These are phyloP conservation scores for Hansenula lynferdii DNA, from an alignment of 1,139 yeast genomes.

Conservation along the genomic window DNA sequence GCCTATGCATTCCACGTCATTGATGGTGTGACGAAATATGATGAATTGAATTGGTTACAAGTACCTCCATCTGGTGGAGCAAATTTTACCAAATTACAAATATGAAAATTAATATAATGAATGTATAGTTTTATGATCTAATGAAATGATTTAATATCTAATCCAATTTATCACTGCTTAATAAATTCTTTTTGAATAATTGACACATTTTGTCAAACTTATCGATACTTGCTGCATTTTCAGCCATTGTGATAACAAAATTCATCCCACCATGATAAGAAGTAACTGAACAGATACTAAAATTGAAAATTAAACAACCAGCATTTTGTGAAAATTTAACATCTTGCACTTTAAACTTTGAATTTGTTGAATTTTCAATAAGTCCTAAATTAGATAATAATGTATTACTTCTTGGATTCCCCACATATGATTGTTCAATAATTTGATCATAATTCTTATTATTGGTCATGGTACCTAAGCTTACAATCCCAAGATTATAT, in stretches of 20 bases:
- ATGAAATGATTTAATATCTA: too few species aligned
- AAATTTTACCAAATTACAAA: slow-evolving; percentile 44
- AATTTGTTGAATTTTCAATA: not conserved
- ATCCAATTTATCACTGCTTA: not conserved
- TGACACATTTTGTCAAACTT: slow-evolving; percentile 6
- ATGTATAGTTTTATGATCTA: not conserved
- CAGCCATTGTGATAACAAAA: slow-evolving; percentile 8
- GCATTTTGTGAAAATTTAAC: slow-evolving; percentile 11
- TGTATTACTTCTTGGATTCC: slow-evolving; percentile 9
- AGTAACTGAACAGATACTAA: slow-evolving; percentile 7
- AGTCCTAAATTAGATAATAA: slow-evolving; percentile 18
- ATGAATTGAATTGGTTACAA: slow-evolving; percentile 69
- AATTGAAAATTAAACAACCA: slow-evolving; percentile 8
- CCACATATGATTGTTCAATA: slow-evolving; percentile 6
- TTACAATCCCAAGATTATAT: slow-evolving; percentile 15
- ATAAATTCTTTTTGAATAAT: slow-evolving; percentile 1
- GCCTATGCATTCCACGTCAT: slow-evolving; percentile 81
- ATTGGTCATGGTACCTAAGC: slow-evolving; percentile 3
- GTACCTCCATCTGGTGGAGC: slow-evolving; percentile 68
- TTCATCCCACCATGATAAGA: slow-evolving; percentile 13
- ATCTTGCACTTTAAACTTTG: slow-evolving; percentile 10
- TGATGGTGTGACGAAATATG: slow-evolving; percentile 60
- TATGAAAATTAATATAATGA: too few species aligned
- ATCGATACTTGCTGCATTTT: not conserved
- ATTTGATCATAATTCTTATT: slow-evolving; percentile 13